Percentiles rank a stretch among this genome's conserved stretches.
phyloP scores from a whole-genome alignment of 139 green algal genomes.

The Picochlorum sp. region DNA sequence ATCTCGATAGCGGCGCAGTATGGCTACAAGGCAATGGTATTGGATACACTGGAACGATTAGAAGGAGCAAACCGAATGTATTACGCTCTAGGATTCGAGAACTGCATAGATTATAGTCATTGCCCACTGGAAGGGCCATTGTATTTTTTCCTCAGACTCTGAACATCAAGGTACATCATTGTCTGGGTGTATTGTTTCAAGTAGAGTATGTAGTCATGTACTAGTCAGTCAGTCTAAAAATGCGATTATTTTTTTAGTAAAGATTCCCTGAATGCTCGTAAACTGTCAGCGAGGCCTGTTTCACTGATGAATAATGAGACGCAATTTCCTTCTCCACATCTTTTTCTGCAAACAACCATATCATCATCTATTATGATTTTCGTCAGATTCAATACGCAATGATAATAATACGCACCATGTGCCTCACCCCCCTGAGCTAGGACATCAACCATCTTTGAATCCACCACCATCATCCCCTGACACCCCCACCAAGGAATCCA shows the following conservation, averaged over 20 bases:
- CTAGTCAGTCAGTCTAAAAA: constrained; percentile 1
- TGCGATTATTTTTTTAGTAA: background rate
- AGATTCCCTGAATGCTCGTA: constrained; percentile 11
- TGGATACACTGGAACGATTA: constrained; percentile 27
- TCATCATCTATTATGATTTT: too few species aligned
- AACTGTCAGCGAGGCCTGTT: constrained; percentile 10
- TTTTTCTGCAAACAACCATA: constrained; percentile 4
- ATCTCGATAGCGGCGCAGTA: background rate
- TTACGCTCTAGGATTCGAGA: constrained; percentile 15
- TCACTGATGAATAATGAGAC: constrained; percentile 11
- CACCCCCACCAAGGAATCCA: constrained; percentile 3
- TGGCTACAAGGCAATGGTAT: constrained; percentile 24
- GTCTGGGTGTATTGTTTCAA: background rate
- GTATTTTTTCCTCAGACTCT: constrained; percentile 19
- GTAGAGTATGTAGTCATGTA: constrained; percentile 13
- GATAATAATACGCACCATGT: too few species aligned
- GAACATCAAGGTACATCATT: background rate
- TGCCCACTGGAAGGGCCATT: constrained; percentile 23
- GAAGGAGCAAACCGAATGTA: constrained; percentile 24
- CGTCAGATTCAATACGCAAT: too few species aligned
- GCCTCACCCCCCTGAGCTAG: background rate
- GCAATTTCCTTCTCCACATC: constrained; percentile 19
- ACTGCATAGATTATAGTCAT: constrained; percentile 25
- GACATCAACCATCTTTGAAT: constrained; percentile 1
- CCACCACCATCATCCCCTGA: background rate